Base-by-base conservation (phyloP, 371 early-diverging fungal genomes). In the Mortierella sp. region DNA sequence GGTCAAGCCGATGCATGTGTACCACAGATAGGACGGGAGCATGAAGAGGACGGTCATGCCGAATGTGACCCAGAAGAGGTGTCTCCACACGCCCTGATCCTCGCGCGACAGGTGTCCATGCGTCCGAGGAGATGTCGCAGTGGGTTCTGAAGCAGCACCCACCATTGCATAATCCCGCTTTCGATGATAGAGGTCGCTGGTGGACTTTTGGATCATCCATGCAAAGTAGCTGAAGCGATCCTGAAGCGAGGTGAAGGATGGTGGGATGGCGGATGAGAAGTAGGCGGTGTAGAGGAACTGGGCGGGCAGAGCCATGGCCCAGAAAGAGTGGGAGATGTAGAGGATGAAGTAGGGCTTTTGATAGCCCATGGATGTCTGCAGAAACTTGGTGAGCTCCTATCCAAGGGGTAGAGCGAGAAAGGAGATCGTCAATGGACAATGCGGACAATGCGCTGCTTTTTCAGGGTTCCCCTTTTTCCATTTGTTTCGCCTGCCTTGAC, bases 291-390 rank as follows among this genome's bases (percentile, higher is more conserved):
- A 69, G 39, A 71, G 21, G 53, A 87, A 73, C 43, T 93, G 94
- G 21, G 91, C 46, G 4, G 92, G 93, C 50, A 90, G 71, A 60
- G 91, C 83, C 13, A 90, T 61, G 18, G 88, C 59, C 79, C 90
- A 93, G 58, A 86, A 88, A 5, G 90, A 87, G 58, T 94, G 94
- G 27, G 90, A 85, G 59, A 93, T 73, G 72, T 90, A 91, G 83
- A 94, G 79, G 48, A 94, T 90, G 64, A 93, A 90, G 71, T 93
- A 94, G 13, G 94, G 94, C 61, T 90, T 89, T 8, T 84, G 81
- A 31, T 82, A 90, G 42, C 83, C 83, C 42, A 86, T 84, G 0
- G 83, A 84, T 34, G 82, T 83, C 61, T 90, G 89, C 21, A 90
- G 85, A 63, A 82, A 85, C 66, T 89, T 89, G n/a, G 87, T 84